Base-by-base conservation (phyloP, 2,329 filamentous ascomycete species). In the Neobulgaria alba region DNA sequence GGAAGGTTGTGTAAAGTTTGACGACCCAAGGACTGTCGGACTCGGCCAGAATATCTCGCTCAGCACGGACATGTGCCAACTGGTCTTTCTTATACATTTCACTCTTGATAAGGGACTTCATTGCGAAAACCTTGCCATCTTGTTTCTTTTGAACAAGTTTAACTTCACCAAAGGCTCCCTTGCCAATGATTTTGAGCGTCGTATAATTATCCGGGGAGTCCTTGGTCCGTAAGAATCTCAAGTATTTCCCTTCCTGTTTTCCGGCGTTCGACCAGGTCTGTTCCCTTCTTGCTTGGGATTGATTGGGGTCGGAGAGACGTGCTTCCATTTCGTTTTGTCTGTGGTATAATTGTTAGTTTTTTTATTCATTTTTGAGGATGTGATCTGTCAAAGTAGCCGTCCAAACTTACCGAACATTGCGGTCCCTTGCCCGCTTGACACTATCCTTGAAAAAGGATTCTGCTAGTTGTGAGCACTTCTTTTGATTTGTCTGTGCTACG, bases 51-150 rank as follows among this genome's bases (percentile, higher is more conserved):
- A 98, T 96, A 63, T 98, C 92, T 73, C 92, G 81, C 68, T 98
- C 92, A 39, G 92, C 89, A 50, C 93, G 88, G 46, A 98, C 92
- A 67, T 98, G 92, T 14, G 92, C 92, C 46, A 98, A 71, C 64
- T 98, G 92, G 60, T 98, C 92, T 66, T 95, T 95, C 69, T 95
- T 95, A 71, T 95, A 95, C 92, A 98, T 98, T 66, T 98, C 92
- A 36, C 87, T 88, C 72, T 98, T 98, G 65, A 98, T 87, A 53
- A 98, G 72, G 33, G 90, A 96, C 71, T 98, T 98, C 72, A 98
- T 83, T 46, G 92, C 92, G 57, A 96, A 98, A 50, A 98, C 89
- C 66, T 95, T 95, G 65, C 86, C 87, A 58, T 96, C 92, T 39
- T 85, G 80, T 73, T 89, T 95, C 68, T 94, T 86, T 68, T 95